Evolutionary conservation across 139 green algal species (phyloP).

Genomic region (Helicosporidium sp.): DNA sequence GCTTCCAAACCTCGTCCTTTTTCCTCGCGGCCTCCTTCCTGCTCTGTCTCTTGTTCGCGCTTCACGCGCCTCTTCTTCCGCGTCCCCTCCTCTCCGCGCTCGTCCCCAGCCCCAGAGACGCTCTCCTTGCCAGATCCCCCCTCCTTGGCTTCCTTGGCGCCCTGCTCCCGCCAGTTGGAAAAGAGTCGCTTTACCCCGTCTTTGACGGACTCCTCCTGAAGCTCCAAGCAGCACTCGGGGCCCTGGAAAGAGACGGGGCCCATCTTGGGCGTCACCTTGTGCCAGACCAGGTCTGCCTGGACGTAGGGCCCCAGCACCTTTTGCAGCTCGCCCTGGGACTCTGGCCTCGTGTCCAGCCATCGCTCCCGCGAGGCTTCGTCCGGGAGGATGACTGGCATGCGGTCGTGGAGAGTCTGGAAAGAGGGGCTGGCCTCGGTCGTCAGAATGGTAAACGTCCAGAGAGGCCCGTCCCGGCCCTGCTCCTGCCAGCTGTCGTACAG

Average conservation of each 20-base stretch:
- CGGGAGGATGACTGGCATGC: slow-evolving; percentile 57
- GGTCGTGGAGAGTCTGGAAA: slow-evolving; percentile 48
- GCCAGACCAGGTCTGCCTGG: slow-evolving; percentile 39
- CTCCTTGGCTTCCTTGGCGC: too few species aligned
- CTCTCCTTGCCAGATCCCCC: too few species aligned
- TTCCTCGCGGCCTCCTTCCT: too few species aligned
- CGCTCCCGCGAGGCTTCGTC: slow-evolving; percentile 7
- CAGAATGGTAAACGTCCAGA: slow-evolving; percentile 53
- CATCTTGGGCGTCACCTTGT: slow-evolving; percentile 48
- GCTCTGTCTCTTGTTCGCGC: too few species aligned
- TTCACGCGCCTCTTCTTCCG: too few species aligned
- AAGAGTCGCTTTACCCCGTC: too few species aligned
- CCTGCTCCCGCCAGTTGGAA: too few species aligned
- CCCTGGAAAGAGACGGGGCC: slow-evolving; percentile 28
- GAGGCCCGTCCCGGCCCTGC: slow-evolving; percentile 1
- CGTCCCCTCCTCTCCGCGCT: too few species aligned
- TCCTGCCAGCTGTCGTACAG: slow-evolving; percentile 8
- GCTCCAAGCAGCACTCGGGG: slow-evolving; percentile 25
- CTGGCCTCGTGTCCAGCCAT: slow-evolving; percentile 20
- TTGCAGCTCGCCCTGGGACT: slow-evolving; percentile 3
- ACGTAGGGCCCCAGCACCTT: slow-evolving; percentile 27
- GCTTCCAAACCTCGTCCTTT: too few species aligned
- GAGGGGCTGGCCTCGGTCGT: slow-evolving; percentile 18
- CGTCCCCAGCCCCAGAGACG: too few species aligned
- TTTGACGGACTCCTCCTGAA: too few species aligned